Base-by-base conservation (phyloP, 106 monocot genomes). In the Allium fistulosum region DNA sequence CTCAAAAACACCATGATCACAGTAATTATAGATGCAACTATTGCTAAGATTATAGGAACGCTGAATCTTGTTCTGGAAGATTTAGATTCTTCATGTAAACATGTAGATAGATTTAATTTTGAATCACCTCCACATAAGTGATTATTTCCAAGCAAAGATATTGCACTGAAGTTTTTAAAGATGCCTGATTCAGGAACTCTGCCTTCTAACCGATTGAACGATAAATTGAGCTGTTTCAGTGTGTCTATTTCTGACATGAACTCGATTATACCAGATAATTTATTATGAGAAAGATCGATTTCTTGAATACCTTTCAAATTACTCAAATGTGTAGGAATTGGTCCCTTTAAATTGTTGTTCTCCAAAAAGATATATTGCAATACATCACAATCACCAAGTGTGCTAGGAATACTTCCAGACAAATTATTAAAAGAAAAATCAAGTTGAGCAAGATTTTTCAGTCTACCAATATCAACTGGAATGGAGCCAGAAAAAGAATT, bases 301-400 rank as follows among this genome's bases (percentile, higher is more conserved):
- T 16, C 37, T 47, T 59, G 27, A 9, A 85, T 53, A 1, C 61
- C 73, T 13, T 53, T 75, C 46, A 85, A 50, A 10, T 57, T 47
- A 13, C 15, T 49, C 1, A 78, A 51, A 4, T 65, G 51, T 1
- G 66, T 2, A 50, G 84, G 80, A 68, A 81, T 72, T 9, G 49
- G 7, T n/a, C 81, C 84, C 62, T 68, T 18, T 45, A 85, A 81
- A 49, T 60, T 57, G 71, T 85, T 85, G 4, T 11, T 51, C 4
- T 78, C 14, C 22, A 22, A 22, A 22, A 22, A 22, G 22, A 22
- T 1, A 22, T 22, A 1, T 22, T 22, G 22, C 1, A 22, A 22
- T 22, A 22, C 22, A 22, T 22, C 1, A 22, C 22, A 22, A 22
- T 22, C 22, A 22, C 22, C 1, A 22, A 22, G 22, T 22, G 22